Percentiles rank a stretch among this genome's conserved stretches.
Conservation (phyloP, 2,329 filamentous ascomycete genomes). For the Akanthomyces muscarius region DNA sequence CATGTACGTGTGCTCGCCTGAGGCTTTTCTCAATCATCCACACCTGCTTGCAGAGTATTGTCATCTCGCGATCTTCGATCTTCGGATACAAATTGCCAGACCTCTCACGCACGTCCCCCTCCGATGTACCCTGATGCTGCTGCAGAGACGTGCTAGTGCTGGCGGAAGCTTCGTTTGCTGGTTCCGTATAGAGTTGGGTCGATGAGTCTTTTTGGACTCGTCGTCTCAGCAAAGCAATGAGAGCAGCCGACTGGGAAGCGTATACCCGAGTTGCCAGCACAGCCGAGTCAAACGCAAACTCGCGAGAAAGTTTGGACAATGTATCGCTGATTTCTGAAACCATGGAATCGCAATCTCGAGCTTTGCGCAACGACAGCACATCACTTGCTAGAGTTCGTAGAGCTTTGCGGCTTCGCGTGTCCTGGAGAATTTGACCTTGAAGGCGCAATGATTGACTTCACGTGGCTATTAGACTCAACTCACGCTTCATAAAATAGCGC, state of each 20-base stretch:
- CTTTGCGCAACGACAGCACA: not conserved
- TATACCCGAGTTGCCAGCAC: not conserved
- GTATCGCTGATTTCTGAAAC: not conserved
- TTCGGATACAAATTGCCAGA: too few species aligned
- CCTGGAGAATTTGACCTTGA: not conserved
- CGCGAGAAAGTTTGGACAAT: not conserved
- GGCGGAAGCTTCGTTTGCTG: too few species aligned
- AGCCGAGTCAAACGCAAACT: not conserved
- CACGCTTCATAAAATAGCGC: too few species aligned
- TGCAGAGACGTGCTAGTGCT: too few species aligned
- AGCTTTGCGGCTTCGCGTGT: not conserved
- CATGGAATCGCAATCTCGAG: not conserved
- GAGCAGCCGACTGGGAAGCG: not conserved
- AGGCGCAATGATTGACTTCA: not conserved
- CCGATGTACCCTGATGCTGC: too few species aligned
- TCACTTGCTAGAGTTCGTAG: not conserved
- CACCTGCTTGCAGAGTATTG: too few species aligned
- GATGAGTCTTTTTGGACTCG: not conserved
- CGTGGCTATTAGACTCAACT: not conserved
- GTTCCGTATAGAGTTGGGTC: not conserved
- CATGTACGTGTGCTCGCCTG: too few species aligned
- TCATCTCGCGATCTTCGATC: too few species aligned
- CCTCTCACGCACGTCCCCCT: too few species aligned
- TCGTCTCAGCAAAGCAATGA: not conserved
- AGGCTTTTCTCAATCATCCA: too few species aligned